phyloP scores from a whole-genome alignment of 768 basidiomycete species.

The Tricholoma flavovirens region DNA sequence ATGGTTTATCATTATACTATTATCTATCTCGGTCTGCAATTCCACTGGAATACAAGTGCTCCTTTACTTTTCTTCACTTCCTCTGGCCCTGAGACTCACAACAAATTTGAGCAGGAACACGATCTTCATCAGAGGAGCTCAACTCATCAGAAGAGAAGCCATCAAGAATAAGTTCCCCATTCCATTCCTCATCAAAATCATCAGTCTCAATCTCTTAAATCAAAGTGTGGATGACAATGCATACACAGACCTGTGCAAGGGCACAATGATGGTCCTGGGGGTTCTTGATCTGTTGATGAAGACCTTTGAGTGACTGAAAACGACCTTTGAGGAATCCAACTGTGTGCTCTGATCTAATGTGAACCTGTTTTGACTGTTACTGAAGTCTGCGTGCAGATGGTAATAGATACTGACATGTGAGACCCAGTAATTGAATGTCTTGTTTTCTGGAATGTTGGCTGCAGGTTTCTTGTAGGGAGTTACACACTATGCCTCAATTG shows the following conservation, averaged over 20 bases:
- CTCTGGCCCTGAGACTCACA: too few relatives aligned
- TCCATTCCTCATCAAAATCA: not conserved
- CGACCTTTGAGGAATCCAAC: conserved; percentile 24
- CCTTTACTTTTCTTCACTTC: too few relatives aligned
- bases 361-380: conserved; percentile 15
- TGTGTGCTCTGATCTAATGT: conserved; percentile 24
- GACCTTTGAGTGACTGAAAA: conserved; percentile 18
- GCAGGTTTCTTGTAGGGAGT: conserved; percentile 27
- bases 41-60: too few relatives aligned
- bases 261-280: conserved; percentile 11
- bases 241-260: conserved; percentile 16
- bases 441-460: conserved; percentile 16
- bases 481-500: conserved; percentile 13
- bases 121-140: too few relatives aligned
- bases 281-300: conserved; percentile 21
- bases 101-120: too few relatives aligned
- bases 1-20: too few relatives aligned
- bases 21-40: too few relatives aligned
- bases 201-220: conserved; percentile 1
- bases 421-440: too few relatives aligned
- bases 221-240: conserved; percentile 17
- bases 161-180: too few relatives aligned
- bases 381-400: too few relatives aligned
- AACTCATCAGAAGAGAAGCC: too few relatives aligned
- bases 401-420: conserved; percentile 20